phyloP scores from a whole-genome alignment of 805 yeast species.

The Tetrapisispora pingtungensis region DNA sequence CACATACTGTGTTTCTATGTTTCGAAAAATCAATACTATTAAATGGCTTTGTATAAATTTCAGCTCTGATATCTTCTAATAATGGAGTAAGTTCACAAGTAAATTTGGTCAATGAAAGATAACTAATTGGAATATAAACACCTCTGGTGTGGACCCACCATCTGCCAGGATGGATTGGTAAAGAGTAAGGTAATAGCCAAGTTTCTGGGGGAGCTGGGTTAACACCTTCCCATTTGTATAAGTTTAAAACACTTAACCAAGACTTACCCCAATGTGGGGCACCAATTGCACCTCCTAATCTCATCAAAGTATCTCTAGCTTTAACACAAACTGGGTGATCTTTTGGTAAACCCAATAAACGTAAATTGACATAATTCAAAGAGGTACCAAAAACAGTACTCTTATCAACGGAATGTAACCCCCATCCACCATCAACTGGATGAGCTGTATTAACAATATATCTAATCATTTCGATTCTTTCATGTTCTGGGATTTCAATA shows the following conservation, averaged over 20 bases:
- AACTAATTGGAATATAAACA: conserved; percentile 79
- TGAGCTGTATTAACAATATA: conserved; percentile 87
- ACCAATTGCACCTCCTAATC: conserved; percentile 82
- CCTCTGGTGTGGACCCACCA: conserved; percentile 99
- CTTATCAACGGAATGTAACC: conserved; percentile 83
- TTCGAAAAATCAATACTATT: conserved; percentile 55
- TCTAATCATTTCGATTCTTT: conserved; percentile 61
- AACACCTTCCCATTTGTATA: conserved; percentile 93
- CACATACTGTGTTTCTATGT: conserved; percentile 79
- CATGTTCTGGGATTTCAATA: conserved; percentile 56
- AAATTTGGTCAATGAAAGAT: conserved; percentile 49
- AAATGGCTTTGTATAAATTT: conserved; percentile 62
- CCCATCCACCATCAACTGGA: conserved; percentile 99
- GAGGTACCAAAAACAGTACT: conserved; percentile 93
- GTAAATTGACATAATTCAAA: conserved; percentile 70
- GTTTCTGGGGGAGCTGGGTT: conserved; percentile 97
- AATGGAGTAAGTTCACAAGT: conserved; percentile 56
- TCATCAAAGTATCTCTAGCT: conserved; percentile 60
- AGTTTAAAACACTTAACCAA: conserved; percentile 70
- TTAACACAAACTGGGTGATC: conserved; percentile 68
- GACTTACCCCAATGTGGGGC: conserved; percentile 97
- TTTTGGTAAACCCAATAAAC: conserved; percentile 66
- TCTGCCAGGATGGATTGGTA: conserved; percentile 85
- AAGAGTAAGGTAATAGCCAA: conserved; percentile 72
- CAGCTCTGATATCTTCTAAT: conserved; percentile 55